Evolutionary conservation across 1,139 yeast genomes (phyloP).

Genomic region (Geotrichum siamense): DNA sequence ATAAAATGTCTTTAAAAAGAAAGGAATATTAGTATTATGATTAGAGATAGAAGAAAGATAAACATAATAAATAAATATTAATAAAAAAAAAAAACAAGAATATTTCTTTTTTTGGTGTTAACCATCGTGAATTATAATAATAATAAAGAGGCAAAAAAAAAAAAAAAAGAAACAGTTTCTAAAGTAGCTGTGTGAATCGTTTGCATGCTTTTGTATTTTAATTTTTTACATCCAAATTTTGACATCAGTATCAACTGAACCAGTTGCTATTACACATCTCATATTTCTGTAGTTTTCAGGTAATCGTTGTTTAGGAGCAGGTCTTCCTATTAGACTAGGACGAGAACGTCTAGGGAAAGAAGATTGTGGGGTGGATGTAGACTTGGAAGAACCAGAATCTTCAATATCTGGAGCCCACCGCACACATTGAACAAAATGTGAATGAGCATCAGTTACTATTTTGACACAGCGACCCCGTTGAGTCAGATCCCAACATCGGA

Average conservation of each 20-base stretch:
- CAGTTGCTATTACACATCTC: conserved; percentile 55
- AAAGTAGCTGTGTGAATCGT: no score
- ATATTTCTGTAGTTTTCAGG: conserved; percentile 21
- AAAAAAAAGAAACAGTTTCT: no score
- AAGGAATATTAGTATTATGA: no score
- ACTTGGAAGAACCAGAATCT: conserved; percentile 18
- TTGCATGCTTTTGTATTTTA: no score
- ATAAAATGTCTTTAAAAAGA: no score
- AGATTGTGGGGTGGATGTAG: not conserved
- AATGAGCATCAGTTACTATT: conserved; percentile 53
- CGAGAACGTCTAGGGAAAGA: not conserved
- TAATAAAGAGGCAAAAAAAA: no score
- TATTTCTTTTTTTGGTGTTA: no score
- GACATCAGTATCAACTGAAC: conserved; percentile 75
- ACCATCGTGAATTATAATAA: no score
- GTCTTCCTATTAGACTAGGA: not conserved
- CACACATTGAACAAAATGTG: conserved; percentile 63
- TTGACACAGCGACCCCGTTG: conserved; percentile 47
- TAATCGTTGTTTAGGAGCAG: conserved; percentile 6
- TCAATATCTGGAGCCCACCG: conserved; percentile 46
- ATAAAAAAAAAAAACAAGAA: no score
- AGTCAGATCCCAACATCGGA: conserved; percentile 73
- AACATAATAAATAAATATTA: no score
- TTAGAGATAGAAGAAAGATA: no score
- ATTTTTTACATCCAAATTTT: conserved; percentile 55